Conservation (phyloP, 495 filamentous ascomycete species). For the Hypoxylon intermedium region DNA sequence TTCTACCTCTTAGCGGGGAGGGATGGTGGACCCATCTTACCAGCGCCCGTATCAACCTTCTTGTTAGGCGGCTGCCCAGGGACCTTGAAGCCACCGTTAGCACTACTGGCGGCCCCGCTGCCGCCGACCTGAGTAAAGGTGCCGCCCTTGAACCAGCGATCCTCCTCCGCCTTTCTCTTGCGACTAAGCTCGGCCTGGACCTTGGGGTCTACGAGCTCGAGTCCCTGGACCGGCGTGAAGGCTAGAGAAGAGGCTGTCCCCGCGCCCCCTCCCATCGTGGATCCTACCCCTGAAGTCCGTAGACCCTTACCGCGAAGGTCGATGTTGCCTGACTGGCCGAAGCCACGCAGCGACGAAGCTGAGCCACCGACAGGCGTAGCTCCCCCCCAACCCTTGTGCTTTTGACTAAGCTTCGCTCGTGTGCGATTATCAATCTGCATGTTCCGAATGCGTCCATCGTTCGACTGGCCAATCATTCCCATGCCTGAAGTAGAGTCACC, state of each 20-base stretch:
- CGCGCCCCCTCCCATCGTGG: slow-evolving; percentile 62
- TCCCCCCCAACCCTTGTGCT: slow-evolving; percentile 94
- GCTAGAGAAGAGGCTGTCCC: slow-evolving; percentile 89
- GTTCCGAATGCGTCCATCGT: slow-evolving; percentile 84
- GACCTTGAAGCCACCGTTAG: slow-evolving; percentile 58
- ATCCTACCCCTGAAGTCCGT: slow-evolving; percentile 76
- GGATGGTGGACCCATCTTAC: slow-evolving; percentile 52
- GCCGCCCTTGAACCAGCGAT: slow-evolving; percentile 93
- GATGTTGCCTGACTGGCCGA: slow-evolving; percentile 71
- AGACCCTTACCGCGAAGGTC: slow-evolving; percentile 76
- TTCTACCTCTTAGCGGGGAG: slow-evolving; percentile 38
- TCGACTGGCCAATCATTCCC: slow-evolving; percentile 91
- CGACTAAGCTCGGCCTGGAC: slow-evolving; percentile 79
- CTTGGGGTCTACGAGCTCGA: slow-evolving; percentile 96
- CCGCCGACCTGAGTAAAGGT: slow-evolving; percentile 90
- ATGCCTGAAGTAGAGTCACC: slow-evolving; percentile 87
- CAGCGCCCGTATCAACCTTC: slow-evolving; percentile 60
- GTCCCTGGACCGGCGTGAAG: slow-evolving; percentile 91
- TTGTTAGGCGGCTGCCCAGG: slow-evolving; percentile 70
- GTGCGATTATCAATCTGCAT: slow-evolving; percentile 93
- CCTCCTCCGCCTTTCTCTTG: slow-evolving; percentile 92
- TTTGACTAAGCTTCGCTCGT: slow-evolving; percentile 87
- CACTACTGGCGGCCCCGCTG: slow-evolving; percentile 37
- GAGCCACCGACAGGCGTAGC: slow-evolving; percentile 70
- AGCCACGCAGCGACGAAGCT: slow-evolving; percentile 79